Percentiles rank a stretch among this genome's conserved stretches.
Conservation (phyloP, 495 filamentous ascomycete species). For the Xylaria longipes region DNA sequence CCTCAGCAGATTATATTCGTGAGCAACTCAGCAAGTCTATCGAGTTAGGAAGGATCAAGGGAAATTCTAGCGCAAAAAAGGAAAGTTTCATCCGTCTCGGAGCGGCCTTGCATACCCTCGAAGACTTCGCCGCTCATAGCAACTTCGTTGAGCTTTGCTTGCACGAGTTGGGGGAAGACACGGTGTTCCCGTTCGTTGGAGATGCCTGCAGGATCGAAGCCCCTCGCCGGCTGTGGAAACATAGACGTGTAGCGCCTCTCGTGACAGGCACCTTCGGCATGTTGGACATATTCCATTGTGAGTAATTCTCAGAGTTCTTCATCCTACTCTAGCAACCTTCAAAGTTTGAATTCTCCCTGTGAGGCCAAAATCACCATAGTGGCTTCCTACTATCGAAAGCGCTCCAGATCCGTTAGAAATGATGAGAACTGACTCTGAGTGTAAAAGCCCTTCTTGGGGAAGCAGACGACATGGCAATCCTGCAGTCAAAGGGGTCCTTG, state of each 20-base stretch:
- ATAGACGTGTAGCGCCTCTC: conserved; percentile 64
- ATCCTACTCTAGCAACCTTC: not conserved
- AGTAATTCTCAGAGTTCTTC: not conserved
- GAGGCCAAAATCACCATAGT: not conserved
- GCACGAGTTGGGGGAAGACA: conserved; percentile 70
- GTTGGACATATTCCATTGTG: conserved; percentile 77
- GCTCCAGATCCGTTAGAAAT: not conserved
- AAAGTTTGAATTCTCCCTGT: not conserved
- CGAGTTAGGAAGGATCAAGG: conserved; percentile 63
- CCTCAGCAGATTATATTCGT: conserved; percentile 71
- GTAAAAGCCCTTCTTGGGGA: conserved; percentile 65
- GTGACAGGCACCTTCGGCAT: conserved; percentile 80
- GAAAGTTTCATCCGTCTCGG: conserved; percentile 76
- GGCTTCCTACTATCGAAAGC: not conserved
- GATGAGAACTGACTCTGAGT: not conserved
- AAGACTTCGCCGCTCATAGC: conserved; percentile 77
- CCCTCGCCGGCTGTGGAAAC: conserved; percentile 60
- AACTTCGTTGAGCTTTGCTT: conserved; percentile 76
- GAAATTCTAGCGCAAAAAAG: conserved; percentile 56
- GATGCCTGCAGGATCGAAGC: conserved; percentile 61
- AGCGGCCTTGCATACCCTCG: conserved; percentile 50
- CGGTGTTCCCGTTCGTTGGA: conserved; percentile 77
- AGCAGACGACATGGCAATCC: conserved; percentile 72
- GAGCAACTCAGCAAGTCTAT: conserved; percentile 67
- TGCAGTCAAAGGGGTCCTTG: conserved; percentile 65